Conservation (phyloP, 2,329 filamentous ascomycete species). For the Hypoxylon sp. region DNA sequence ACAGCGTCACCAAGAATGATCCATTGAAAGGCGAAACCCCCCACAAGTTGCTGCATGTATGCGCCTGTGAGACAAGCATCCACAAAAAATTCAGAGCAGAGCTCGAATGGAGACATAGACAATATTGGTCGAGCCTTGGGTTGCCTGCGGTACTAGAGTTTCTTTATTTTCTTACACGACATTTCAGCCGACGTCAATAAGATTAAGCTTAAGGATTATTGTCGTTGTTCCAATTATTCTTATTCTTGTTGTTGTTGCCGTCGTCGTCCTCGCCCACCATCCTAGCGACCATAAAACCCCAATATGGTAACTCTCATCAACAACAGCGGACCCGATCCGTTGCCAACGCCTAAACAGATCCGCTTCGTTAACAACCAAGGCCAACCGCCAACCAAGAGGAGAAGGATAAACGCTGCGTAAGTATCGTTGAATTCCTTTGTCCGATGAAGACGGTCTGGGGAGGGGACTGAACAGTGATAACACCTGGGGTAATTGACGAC, state of each 20-base stretch:
- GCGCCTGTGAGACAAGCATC: conserved; percentile 31
- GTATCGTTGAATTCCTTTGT: conserved; percentile 55
- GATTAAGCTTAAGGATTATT: conserved; percentile 7
- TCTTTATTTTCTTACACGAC: conserved; percentile 16
- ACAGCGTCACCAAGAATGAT: conserved; percentile 32
- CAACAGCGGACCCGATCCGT: conserved; percentile 52
- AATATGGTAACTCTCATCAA: conserved; percentile 65
- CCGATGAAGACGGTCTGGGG: conserved; percentile 27
- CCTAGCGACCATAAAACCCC: conserved; percentile 13
- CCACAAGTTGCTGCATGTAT: conserved; percentile 35
- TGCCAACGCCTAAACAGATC: conserved; percentile 71
- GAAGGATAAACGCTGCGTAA: conserved; percentile 84
- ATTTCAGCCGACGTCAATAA: conserved; percentile 7
- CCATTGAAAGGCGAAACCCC: conserved; percentile 36
- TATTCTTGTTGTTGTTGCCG: conserved; percentile 53
- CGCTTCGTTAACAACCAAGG: conserved; percentile 88
- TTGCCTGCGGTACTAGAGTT: conserved; percentile 25
- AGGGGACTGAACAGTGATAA: conserved; percentile 36
- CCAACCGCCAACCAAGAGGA: conserved; percentile 82
- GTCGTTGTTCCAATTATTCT: neutral
- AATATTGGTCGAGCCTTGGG: conserved; percentile 24
- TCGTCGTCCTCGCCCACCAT: conserved; percentile 12
- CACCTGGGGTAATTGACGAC: conserved; percentile 40
- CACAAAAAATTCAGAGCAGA: conserved; percentile 41
- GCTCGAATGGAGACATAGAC: conserved; percentile 28